Evolutionary conservation across 768 basidiomycete species (phyloP).

Genomic region (Arthromyces matolae): DNA sequence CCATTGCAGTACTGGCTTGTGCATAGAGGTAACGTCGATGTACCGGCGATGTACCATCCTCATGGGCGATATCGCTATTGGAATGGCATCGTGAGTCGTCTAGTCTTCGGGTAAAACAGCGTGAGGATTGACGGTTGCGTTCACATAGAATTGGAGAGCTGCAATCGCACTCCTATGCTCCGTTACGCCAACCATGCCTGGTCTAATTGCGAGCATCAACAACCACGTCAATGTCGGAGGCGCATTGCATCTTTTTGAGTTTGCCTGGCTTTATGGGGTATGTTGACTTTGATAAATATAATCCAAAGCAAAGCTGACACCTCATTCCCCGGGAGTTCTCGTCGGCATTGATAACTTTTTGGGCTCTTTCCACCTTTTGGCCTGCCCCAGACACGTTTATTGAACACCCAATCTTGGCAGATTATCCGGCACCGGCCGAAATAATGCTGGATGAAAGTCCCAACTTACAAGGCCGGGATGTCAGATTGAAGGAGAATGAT

Average conservation of each 20-base stretch:
- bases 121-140: too few relatives aligned
- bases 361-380: background rate
- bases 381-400: background rate
- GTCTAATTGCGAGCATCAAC: constrained; percentile 74
- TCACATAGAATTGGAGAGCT: constrained; percentile 77
- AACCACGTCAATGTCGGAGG: constrained; percentile 58
- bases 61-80: constrained; percentile 77
- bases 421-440: too few relatives aligned
- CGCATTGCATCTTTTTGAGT: constrained; percentile 54
- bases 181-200: constrained; percentile 70
- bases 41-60: constrained; percentile 81
- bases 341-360: background rate
- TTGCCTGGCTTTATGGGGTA: constrained; percentile 78
- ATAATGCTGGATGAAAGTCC: too few relatives aligned
- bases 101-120: too few relatives aligned
- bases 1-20: constrained; percentile 69
- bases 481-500: too few relatives aligned
- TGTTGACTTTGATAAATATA: constrained; percentile 19
- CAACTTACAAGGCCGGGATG: too few relatives aligned
- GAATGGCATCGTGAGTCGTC: constrained; percentile 59
- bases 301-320: background rate
- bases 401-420: background rate
- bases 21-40: constrained; percentile 67
- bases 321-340: background rate
- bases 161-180: constrained; percentile 62